Percentiles rank a stretch among this genome's conserved stretches.
These are phyloP conservation scores for Paramecium sexaurelia DNA, from an alignment of 73 alveolate species.

Conservation along the genomic window DNA sequence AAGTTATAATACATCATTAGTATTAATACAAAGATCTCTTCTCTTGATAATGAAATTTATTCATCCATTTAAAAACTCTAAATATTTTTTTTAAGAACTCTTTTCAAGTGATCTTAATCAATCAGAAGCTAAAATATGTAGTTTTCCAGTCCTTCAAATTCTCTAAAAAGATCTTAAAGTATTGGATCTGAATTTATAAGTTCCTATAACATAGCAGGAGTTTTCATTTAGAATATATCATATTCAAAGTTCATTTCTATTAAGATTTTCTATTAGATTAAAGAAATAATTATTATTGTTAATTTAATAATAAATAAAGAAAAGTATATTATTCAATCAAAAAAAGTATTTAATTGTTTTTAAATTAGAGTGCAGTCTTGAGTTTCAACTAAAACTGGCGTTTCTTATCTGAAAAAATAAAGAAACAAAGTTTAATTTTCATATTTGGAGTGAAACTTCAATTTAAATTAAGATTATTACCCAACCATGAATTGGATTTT, in stretches of 20 bases:
- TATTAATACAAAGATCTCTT: not conserved
- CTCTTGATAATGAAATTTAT: not conserved
- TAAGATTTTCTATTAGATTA: too few species aligned
- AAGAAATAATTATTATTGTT: too few species aligned
- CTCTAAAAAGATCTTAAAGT: too few species aligned
- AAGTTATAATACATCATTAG: not conserved
- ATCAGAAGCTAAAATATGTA: too few species aligned
- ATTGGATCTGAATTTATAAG: too few species aligned
- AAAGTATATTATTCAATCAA: conserved; percentile 5
- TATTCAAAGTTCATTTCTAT: not conserved
- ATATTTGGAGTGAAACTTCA: conserved; percentile 38
- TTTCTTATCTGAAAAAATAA: conserved; percentile 17
- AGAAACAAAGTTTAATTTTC: not conserved
- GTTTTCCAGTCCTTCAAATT: too few species aligned
- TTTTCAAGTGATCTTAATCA: too few species aligned
- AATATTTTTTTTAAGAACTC: too few species aligned
- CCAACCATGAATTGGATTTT: not conserved
- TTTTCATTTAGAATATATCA: not conserved
- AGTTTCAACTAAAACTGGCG: not conserved
- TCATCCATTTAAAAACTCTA: not conserved
- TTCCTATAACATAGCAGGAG: too few species aligned
- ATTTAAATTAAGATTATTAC: not conserved
- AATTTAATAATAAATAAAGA: not conserved
- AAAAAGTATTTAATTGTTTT: not conserved
- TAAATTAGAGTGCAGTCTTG: conserved; percentile 13